A percentile compares a stretch with the other conserved stretches of the same genome.
These are phyloP conservation scores for Fraxinus platypoda DNA, from an alignment of 305 asterid genomes.

Conservation along the genomic window DNA sequence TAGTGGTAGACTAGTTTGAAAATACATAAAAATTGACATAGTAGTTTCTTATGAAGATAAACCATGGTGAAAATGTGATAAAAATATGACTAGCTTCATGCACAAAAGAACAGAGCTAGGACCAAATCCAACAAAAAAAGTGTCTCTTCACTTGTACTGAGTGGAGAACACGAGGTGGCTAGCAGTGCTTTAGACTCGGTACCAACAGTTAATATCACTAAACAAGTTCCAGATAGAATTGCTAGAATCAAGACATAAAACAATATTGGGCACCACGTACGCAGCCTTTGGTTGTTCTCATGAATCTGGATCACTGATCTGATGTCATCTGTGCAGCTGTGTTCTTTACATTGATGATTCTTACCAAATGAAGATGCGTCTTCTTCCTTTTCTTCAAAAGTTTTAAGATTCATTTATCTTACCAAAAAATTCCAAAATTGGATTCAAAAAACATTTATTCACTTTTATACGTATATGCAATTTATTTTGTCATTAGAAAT, in stretches of 20 bases:
- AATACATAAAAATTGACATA: not conserved
- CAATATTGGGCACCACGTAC: not conserved
- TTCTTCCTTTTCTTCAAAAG: not conserved
- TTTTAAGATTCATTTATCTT: not conserved
- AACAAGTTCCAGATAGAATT: not conserved
- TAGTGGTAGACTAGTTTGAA: not conserved
- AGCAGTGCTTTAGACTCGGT: not conserved
- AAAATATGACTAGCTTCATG: not conserved
- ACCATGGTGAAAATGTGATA: not conserved
- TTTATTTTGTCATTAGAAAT: not conserved
- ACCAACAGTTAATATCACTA: not conserved
- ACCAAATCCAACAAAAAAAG: not conserved
- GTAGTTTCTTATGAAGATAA: conserved; percentile 1
- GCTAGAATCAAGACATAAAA: not conserved
- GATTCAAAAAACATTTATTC: not conserved
- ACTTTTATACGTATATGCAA: not conserved
- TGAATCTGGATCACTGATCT: conserved; percentile 8
- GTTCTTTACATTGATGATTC: not conserved
- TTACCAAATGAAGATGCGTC: conserved; percentile 2
- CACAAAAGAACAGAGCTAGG: not conserved
- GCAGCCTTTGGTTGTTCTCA: not conserved
- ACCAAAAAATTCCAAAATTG: not conserved
- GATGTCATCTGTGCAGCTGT: not conserved
- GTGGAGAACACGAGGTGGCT: not conserved
- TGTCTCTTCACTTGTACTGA: not conserved